These are phyloP conservation scores for Basidioascus undulatus DNA, from an alignment of 768 basidiomycete species.

Conservation along the genomic window DNA sequence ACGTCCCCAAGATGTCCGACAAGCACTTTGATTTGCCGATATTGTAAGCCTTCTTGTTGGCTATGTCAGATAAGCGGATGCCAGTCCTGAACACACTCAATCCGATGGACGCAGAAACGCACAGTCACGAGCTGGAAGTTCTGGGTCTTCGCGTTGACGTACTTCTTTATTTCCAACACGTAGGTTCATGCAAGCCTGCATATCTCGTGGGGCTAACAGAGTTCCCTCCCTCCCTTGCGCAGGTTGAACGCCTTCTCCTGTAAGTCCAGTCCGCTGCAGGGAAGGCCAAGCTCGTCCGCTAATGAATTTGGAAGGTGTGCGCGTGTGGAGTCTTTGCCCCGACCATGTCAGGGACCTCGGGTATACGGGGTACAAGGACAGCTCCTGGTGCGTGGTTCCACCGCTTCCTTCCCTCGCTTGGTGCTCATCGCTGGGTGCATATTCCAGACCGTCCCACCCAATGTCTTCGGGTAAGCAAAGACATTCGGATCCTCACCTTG, in stretches of 20 bases:
- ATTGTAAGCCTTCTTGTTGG: not conserved
- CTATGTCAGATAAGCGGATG: no score
- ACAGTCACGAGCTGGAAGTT: conserved; percentile 6
- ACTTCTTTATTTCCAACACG: conserved; percentile 4
- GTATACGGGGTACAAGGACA: conserved; percentile 2
- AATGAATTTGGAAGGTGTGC: not conserved
- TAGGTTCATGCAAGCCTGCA: no score
- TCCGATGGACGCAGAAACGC: no score
- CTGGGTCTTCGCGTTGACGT: conserved; percentile 3
- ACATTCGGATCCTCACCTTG: conserved; percentile 9
- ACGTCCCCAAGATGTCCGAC: conserved; percentile 4
- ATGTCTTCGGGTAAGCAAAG: conserved; percentile 2
- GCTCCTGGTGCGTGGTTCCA: no score
- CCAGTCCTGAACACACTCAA: no score
- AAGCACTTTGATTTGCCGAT: conserved; percentile 6
- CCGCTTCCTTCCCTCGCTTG: no score
- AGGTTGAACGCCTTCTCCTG: conserved; percentile 6
- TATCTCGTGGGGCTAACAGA: no score
- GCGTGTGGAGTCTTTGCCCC: conserved; percentile 1
- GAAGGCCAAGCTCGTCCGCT: no score
- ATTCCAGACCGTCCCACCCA: conserved; percentile 1
- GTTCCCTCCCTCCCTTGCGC: no score
- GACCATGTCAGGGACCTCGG: conserved; percentile 3
- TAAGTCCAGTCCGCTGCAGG: not conserved
- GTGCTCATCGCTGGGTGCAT: no score